Percentiles rank a stretch among this genome's conserved stretches.
Evolutionary conservation across 805 yeast genomes (phyloP).

Genomic region (Saccharomycopsis olivae): DNA sequence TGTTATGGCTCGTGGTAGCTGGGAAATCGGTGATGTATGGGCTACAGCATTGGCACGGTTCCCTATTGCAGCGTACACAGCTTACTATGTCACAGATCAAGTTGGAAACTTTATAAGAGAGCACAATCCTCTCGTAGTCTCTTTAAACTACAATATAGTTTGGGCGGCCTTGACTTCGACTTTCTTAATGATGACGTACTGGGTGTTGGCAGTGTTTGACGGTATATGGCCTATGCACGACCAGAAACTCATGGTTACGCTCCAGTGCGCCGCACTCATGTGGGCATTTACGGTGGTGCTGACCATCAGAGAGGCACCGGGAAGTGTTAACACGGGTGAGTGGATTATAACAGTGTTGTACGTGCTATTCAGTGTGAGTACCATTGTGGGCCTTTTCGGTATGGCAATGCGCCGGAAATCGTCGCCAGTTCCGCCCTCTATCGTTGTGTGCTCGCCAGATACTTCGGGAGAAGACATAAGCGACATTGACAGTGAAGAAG

Average conservation of each 20-base stretch:
- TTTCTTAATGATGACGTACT: constrained; percentile 44
- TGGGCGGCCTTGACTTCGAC: constrained; percentile 37
- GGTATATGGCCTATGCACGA: constrained; percentile 35
- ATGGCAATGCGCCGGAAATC: no score
- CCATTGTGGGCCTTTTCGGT: no score
- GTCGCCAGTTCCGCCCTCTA: no score
- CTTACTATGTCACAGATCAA: no score
- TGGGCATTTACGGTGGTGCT: constrained; percentile 44
- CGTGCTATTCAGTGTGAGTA: constrained; percentile 28
- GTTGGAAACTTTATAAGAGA: no score
- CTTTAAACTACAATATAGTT: constrained; percentile 40
- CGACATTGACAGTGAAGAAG: constrained; percentile 19
- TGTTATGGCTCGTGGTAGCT: constrained; percentile 34
- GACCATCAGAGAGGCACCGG: constrained; percentile 34
- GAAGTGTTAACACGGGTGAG: constrained; percentile 38
- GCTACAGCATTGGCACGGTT: constrained; percentile 36
- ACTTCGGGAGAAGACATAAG: constrained; percentile 6
- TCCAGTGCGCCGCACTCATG: constrained; percentile 38
- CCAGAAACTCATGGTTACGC: constrained; percentile 38
- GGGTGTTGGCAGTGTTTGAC: constrained; percentile 37
- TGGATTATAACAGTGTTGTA: constrained; percentile 31
- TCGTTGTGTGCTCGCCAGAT: no score
- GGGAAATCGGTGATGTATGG: constrained; percentile 35
- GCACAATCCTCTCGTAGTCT: constrained; percentile 42
- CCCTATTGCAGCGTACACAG: no score